Evolutionary conservation across 148 eudicot species (phyloP), one percentile per base, ranked within the genome.

Genomic region (Cornus suecica): DNA sequence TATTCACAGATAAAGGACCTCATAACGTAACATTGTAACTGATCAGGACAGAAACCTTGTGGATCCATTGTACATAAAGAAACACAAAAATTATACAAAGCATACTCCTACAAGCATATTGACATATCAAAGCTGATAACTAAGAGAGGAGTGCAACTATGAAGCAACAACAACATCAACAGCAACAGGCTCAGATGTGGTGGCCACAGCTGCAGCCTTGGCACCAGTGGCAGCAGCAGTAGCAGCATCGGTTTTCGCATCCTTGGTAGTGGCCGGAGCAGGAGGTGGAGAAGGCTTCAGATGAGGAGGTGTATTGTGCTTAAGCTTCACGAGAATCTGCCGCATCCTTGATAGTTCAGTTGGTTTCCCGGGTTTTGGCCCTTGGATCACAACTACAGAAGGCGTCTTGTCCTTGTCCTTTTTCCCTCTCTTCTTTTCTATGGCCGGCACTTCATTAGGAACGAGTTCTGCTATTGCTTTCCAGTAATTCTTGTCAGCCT

Each of bases 351-450:
- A 83, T 45, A 86, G 78, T 37, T 88, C 88, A 27, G 89, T 86
- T 52, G 89, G 91, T 48, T 82, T 88, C 28, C 88, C 91, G 9
- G 88, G 88, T 60, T 88, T 88, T 24, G 91, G 91, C 25, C 91
- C 89, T 68, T 78, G 84, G 26, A 86, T 74, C 69, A 88, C 88
- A 29, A 51, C 22, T 56, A 86, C 56, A 3, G 80, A 73, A 14
- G 89, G 88, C 77, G 78, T 71, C 75, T 84, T 83, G 54, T 76
- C 84, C 75, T 86, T 77, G 22, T 77, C 84, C 73, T 75, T 80
- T 75, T 84, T 84, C 65, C 83, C 83, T 41, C 84, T 83, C 82
- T 72, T 84, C 82, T 75, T 72, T 54, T 79, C 86, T 30, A 84
- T 84, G 5, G 72, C 63, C 4, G 91, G 80, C 56, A 88, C 82